A percentile compares a stretch with the other conserved stretches of the same genome.
Conservation (phyloP, 192 early-diverging fungal genomes). For the Chytriomyces sp. region DNA sequence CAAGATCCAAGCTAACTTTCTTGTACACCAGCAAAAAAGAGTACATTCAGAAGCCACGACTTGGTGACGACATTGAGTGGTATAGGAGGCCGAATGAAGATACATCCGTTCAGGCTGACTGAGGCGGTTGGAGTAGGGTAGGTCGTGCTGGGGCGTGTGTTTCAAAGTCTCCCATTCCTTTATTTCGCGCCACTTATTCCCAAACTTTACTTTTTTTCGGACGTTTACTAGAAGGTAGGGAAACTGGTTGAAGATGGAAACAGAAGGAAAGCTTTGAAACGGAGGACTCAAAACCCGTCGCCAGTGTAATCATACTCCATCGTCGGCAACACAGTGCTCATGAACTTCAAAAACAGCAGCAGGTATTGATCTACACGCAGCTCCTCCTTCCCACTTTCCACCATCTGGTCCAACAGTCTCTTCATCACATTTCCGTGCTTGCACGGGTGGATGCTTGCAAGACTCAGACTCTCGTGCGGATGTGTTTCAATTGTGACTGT, state of each 20-base stretch:
- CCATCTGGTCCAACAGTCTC: constrained; percentile 85
- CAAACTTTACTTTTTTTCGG: background rate
- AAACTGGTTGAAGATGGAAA: background rate
- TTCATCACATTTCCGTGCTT: constrained; percentile 98
- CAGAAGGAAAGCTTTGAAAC: background rate
- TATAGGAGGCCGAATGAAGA: too few species aligned
- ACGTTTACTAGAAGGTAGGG: background rate
- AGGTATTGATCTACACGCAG: constrained; percentile 94
- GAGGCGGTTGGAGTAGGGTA: too few species aligned
- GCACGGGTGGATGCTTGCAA: constrained; percentile 98
- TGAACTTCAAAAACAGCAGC: constrained; percentile 96
- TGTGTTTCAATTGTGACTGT: constrained; percentile 98
- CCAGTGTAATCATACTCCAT: constrained; percentile 97
- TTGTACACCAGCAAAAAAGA: too few species aligned
- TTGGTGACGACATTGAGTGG: too few species aligned
- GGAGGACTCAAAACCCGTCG: constrained; percentile 12
- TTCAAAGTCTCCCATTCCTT: background rate
- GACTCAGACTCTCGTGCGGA: constrained; percentile 82
- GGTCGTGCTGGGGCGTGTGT: background rate
- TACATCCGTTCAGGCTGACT: too few species aligned
- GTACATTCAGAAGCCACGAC: too few species aligned
- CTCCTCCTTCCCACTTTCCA: constrained; percentile 65
- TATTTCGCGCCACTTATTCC: background rate
- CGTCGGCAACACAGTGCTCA: constrained; percentile 93
- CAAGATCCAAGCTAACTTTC: too few species aligned